Base-by-base conservation (phyloP, 768 basidiomycete species). In the Boletus rubescentipes region DNA sequence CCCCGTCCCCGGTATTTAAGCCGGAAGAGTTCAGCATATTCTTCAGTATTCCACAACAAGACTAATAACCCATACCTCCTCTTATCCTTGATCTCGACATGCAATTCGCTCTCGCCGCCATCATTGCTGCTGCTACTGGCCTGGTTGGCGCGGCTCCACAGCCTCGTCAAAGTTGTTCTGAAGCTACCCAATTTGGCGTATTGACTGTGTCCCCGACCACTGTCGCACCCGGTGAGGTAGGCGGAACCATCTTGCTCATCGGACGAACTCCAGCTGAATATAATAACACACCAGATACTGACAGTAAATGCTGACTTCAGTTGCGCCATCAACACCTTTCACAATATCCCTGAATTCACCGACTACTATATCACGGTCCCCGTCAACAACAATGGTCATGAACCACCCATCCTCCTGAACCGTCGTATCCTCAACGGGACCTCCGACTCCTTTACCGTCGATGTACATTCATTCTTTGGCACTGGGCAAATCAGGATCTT, bases 291-390 rank as follows among this genome's bases (percentile, higher is more conserved):
- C 11, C 18, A 71, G 69, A 46, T 23, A 9, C 44, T 71, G 53
- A 56, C 57, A 4, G 48, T 69, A 20, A 54, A 36, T 2, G 50
- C 65, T 3, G 49, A 70, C 57, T 70, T 70, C 5, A 57, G n/a
- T 11, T 70, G 68, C 10, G 64, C 70, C 36, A 54, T 63, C 53
- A 56, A 58, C 32, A 43, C 4, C 49, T 60, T 60, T 12, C 57
- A 54, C 12, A 20, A 44, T n/a, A n/a, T 31, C 14, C 68, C 68
- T 4, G 38, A 61, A 51, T 70, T 46, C 49, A 69, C 60, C 52
- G 68, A 70, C 49, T 70, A 71, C 51, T 72, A 70, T 32, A 67
- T 70, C 18, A 71, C 69, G 46, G 68, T 72, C 15, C 69, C 71
- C 9, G 44, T 46, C 23, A 63, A 66, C 37, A 72, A 70, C 61